Evolutionary conservation across 495 filamentous ascomycete species (phyloP).

Genomic region (Viridothelium virens): DNA sequence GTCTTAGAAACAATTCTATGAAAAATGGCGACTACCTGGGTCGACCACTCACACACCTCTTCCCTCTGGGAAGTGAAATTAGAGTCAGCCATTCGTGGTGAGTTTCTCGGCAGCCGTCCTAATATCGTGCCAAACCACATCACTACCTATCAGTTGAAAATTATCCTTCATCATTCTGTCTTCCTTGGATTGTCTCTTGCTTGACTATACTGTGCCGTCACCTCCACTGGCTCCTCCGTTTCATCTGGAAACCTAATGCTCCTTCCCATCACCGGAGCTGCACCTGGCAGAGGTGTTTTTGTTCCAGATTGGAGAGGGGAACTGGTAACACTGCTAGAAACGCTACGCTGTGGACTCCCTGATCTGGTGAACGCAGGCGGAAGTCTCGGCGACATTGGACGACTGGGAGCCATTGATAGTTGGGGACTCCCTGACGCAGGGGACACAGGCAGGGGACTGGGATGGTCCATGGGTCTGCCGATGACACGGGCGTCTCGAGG

Average conservation of each 20-base stretch:
- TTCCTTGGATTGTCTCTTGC: not conserved
- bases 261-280: not conserved
- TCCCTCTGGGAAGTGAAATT: too few relatives aligned
- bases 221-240: not conserved
- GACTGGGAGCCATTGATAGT: not conserved
- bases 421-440: not conserved
- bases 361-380: not conserved
- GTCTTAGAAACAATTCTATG: too few relatives aligned
- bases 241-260: slow-evolving; percentile 3
- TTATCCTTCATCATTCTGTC: not conserved
- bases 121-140: too few relatives aligned
- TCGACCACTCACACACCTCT: too few relatives aligned
- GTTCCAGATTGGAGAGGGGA: not conserved
- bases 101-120: too few relatives aligned
- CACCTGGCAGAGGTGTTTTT: not conserved
- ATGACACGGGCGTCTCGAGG: not conserved
- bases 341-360: not conserved
- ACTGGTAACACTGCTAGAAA: not conserved
- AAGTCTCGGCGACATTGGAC: not conserved
- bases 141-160: not conserved
- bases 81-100: too few relatives aligned
- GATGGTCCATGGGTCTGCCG: not conserved
- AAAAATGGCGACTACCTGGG: too few relatives aligned
- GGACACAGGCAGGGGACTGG: not conserved
- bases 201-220: not conserved